Percentiles rank a stretch among this genome's conserved stretches.
Conservation (phyloP, 2,329 filamentous ascomycete species). For the Neofusicoccum sp. region DNA sequence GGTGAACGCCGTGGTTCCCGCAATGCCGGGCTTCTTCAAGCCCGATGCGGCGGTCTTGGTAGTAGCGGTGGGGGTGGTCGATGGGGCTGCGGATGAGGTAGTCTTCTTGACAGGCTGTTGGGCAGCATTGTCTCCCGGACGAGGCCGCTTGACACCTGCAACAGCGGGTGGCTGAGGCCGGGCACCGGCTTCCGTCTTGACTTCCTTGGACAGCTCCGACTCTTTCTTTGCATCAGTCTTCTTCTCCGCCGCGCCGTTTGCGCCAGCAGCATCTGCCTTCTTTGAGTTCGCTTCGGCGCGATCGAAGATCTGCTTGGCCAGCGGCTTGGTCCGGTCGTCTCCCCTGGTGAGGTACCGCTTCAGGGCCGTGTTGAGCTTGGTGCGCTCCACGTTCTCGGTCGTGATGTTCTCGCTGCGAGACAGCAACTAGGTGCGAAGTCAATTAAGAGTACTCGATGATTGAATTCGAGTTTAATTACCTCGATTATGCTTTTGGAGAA, state of each 20-base stretch:
- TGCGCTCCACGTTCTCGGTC: conserved; percentile 58
- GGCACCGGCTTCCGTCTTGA: background rate
- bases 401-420: conserved; percentile 61
- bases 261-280: conserved; percentile 32
- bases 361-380: conserved; percentile 65
- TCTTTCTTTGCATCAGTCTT: conserved; percentile 13
- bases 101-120: conserved; percentile 34
- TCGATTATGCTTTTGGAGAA: conserved; percentile 45
- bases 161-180: conserved; percentile 10
- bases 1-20: conserved; percentile 26
- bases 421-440: conserved; percentile 52
- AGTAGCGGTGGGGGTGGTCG: conserved; percentile 5
- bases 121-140: conserved; percentile 18
- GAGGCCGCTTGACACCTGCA: conserved; percentile 23
- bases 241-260: conserved; percentile 15
- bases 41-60: conserved; percentile 17
- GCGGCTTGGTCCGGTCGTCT: conserved; percentile 61
- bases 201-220: conserved; percentile 1
- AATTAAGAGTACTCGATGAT: conserved; percentile 21
- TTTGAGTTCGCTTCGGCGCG: conserved; percentile 42
- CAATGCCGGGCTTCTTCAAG: conserved; percentile 28
- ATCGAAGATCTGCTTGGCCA: conserved; percentile 58
- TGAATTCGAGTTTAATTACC: conserved; percentile 30
- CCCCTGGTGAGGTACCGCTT: conserved; percentile 64
- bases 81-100: background rate